These are phyloP conservation scores for Leccinum colubrinum DNA, from an alignment of 1,284 basidiomycete species.

Conservation along the genomic window DNA sequence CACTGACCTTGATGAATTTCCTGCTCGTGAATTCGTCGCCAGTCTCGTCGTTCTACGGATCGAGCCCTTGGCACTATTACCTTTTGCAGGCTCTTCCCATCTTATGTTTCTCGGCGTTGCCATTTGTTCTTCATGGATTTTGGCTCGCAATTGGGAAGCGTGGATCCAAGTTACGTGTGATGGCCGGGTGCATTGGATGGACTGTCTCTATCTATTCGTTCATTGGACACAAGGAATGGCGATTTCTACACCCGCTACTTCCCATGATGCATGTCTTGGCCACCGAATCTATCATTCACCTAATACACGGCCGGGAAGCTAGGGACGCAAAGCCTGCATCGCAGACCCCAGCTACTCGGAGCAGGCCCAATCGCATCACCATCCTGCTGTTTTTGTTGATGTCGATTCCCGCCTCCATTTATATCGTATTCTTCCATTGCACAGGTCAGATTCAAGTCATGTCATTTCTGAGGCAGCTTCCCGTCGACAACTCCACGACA, in stretches of 20 bases:
- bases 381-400: conserved; percentile 48
- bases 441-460: conserved; percentile 77
- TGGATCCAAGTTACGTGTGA: conserved; percentile 36
- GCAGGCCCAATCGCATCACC: not conserved
- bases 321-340: conserved; percentile 3
- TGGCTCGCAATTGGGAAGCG: conserved; percentile 38
- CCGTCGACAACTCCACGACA: conserved; percentile 48
- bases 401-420: conserved; percentile 60
- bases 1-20: conserved; percentile 83
- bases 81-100: conserved; percentile 85
- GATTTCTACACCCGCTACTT: conserved; percentile 91
- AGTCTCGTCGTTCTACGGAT: conserved; percentile 94
- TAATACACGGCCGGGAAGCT: conserved; percentile 25
- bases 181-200: conserved; percentile 60
- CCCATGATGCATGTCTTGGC: conserved; percentile 86
- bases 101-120: conserved; percentile 70
- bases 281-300: conserved; percentile 64
- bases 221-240: conserved; percentile 93
- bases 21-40: conserved; percentile 76
- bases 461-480: conserved; percentile 55
- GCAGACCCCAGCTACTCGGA: conserved; percentile 11
- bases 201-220: conserved; percentile 75
- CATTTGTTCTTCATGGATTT: conserved; percentile 66
- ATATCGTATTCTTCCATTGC: conserved; percentile 73
- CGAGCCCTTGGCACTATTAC: conserved; percentile 87